phyloP scores from a whole-genome alignment of 805 yeast genomes.

The Candida palmyrensis region DNA sequence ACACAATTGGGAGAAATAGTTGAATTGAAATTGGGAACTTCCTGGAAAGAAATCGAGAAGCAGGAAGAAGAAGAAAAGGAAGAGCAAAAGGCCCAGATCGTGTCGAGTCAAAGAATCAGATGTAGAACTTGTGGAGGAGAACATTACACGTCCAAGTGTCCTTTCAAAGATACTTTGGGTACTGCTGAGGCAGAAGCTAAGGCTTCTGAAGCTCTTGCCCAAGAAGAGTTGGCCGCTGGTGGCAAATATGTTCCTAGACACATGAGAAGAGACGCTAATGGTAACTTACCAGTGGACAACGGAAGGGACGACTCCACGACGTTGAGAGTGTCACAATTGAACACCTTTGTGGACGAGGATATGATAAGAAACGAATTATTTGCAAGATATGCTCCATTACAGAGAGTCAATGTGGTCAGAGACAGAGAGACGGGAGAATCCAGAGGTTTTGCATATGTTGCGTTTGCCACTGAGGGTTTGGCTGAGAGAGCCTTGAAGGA shows the following conservation, averaged over 20 bases:
- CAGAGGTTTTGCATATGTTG: constrained; percentile 93
- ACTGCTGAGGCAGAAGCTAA: constrained; percentile 39
- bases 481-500: constrained; percentile 76
- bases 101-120: constrained; percentile 40
- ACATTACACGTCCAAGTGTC: constrained; percentile 94
- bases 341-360: constrained; percentile 77
- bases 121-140: constrained; percentile 95
- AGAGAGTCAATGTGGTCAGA: constrained; percentile 79
- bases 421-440: constrained; percentile 92
- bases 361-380: constrained; percentile 70
- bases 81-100: constrained; percentile 36
- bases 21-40: constrained; percentile 64
- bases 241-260: constrained; percentile 43
- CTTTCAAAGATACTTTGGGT: constrained; percentile 84
- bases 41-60: constrained; percentile 75
- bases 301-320: constrained; percentile 82
- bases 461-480: constrained; percentile 58
- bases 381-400: constrained; percentile 58
- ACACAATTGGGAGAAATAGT: constrained; percentile 87
- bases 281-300: constrained; percentile 32
- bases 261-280: constrained; percentile 39
- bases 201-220: constrained; percentile 32
- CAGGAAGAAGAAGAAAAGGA: constrained; percentile 57
- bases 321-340: constrained; percentile 85
- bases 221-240: constrained; percentile 19